phyloP scores from a whole-genome alignment of 2,329 filamentous ascomycete species.

The Grosmannia huntii region DNA sequence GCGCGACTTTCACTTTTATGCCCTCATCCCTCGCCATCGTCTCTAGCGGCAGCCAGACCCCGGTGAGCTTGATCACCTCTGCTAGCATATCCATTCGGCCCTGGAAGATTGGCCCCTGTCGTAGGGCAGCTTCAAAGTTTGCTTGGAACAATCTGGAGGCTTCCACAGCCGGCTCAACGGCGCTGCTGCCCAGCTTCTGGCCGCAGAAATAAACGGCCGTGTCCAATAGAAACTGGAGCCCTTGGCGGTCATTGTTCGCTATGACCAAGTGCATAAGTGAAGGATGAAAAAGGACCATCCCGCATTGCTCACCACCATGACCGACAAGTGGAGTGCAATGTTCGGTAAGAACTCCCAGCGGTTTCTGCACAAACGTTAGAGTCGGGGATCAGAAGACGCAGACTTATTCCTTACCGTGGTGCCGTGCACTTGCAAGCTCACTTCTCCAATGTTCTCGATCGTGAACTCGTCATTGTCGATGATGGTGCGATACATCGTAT shows the following conservation, averaged over 20 bases:
- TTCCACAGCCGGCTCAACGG: too few species aligned
- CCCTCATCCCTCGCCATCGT: constrained; percentile 53
- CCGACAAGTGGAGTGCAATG: constrained; percentile 21
- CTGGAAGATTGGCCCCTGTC: constrained; percentile 31
- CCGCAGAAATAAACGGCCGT: constrained; percentile 27
- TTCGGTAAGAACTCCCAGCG: constrained; percentile 37
- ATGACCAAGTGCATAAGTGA: constrained; percentile 33
- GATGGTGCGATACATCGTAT: too few species aligned
- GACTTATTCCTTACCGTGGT: constrained; percentile 18
- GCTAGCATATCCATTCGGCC: constrained; percentile 46
- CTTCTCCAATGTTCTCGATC: constrained; percentile 42
- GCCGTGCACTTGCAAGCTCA: constrained; percentile 57
- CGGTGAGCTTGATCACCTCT: constrained; percentile 51
- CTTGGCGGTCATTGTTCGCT: constrained; percentile 35
- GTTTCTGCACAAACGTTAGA: constrained; percentile 20
- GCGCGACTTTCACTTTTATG: constrained; percentile 48
- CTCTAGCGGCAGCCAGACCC: constrained; percentile 57
- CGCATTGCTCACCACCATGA: constrained; percentile 17
- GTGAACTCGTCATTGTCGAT: too few species aligned
- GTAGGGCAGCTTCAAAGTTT: constrained; percentile 15
- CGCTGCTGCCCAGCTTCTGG: constrained; percentile 12
- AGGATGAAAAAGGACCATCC: constrained; percentile 11
- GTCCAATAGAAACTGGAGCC: constrained; percentile 46
- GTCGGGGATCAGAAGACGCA: too few species aligned
- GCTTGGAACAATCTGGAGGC: constrained; percentile 8